These are phyloP conservation scores for Stachybotrys chartarum DNA, from an alignment of 2,329 filamentous ascomycete genomes.

Conservation along the genomic window DNA sequence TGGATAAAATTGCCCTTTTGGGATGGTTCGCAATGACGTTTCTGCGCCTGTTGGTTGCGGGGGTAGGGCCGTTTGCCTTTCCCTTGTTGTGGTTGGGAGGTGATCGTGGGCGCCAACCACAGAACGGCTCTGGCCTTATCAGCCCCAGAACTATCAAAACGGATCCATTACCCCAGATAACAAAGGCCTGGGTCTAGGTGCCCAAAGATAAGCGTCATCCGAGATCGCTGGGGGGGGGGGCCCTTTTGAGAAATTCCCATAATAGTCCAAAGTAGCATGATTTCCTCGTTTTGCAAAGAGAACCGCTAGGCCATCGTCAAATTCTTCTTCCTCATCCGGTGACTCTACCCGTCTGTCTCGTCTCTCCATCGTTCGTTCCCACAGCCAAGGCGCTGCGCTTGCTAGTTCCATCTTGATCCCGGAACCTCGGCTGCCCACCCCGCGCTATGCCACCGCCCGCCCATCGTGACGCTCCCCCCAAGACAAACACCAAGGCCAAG, in stretches of 20 bases:
- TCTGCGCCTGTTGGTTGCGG: no score
- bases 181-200: background rate
- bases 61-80: background rate
- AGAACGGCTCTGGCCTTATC: no score
- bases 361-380: background rate
- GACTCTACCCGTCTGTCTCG: background rate
- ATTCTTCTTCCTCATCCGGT: background rate
- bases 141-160: background rate
- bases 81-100: no score
- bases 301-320: background rate
- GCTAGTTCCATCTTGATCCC: no score
- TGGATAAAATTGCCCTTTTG: background rate
- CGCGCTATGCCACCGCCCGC: background rate
- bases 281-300: background rate
- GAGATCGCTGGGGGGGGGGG: background rate
- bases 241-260: no score
- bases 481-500: background rate
- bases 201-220: background rate
- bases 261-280: background rate
- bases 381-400: no score
- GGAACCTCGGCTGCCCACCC: no score
- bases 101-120: no score
- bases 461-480: background rate
- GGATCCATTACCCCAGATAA: background rate
- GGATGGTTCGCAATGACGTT: background rate